Evolutionary conservation across 352 stramenopile genomes (phyloP).

Genomic region (Discostella stelligera): DNA sequence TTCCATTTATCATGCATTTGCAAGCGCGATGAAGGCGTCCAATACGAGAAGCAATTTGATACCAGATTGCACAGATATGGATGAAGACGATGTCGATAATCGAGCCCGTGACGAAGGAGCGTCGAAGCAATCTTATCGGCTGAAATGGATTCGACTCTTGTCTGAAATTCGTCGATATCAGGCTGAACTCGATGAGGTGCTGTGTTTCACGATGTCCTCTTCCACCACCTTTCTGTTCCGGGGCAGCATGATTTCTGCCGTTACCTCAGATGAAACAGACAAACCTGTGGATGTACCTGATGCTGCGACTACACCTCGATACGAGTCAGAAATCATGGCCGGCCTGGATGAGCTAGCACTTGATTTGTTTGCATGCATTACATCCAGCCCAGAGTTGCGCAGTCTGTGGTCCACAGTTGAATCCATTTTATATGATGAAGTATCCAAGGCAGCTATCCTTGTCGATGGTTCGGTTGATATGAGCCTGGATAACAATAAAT

Average conservation of each 20-base stretch:
- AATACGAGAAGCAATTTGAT: neutral
- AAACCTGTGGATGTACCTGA: neutral
- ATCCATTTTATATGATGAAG: slow-evolving; percentile 27
- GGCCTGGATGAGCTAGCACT: slow-evolving; percentile 41
- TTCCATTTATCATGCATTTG: slow-evolving; percentile 38
- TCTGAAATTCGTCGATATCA: slow-evolving; percentile 45
- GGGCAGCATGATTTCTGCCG: slow-evolving; percentile 25
- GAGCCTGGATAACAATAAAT: neutral
- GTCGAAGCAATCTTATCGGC: slow-evolving; percentile 2
- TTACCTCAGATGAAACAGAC: slow-evolving; percentile 7
- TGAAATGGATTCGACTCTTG: slow-evolving; percentile 37
- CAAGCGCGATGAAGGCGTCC: slow-evolving; percentile 15
- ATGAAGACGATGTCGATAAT: slow-evolving; percentile 1
- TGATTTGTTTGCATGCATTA: slow-evolving; percentile 19
- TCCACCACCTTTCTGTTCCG: slow-evolving; percentile 25
- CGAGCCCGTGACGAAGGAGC: neutral
- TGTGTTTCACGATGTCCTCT: slow-evolving; percentile 20
- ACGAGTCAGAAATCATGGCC: slow-evolving; percentile 15
- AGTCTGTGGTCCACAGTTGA: slow-evolving; percentile 18
- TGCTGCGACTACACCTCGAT: neutral
- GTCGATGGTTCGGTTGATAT: slow-evolving; percentile 17
- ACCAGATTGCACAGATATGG: neutral
- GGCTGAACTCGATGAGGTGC: slow-evolving; percentile 24
- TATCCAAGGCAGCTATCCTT: slow-evolving; percentile 28
- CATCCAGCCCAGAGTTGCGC: slow-evolving; percentile 22